phyloP scores from a whole-genome alignment of 345 rosid genomes.

The Isatis tinctoria region DNA sequence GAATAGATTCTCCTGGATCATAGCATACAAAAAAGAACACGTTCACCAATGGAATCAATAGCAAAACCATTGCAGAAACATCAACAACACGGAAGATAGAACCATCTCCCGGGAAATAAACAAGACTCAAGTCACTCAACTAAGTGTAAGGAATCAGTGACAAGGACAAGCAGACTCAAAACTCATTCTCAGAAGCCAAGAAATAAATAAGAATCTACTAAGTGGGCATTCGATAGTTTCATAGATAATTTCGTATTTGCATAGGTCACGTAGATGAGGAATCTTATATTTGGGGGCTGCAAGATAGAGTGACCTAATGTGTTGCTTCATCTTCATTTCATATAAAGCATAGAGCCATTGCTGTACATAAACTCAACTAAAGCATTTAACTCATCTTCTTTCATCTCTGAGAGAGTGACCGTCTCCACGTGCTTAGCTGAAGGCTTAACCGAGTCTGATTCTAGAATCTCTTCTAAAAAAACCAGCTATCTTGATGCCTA shows the following conservation, averaged over 20 bases:
- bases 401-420: not conserved
- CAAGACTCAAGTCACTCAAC: no score
- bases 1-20: no score
- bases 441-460: not conserved
- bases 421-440: not conserved
- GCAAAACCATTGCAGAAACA: no score
- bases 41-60: no score
- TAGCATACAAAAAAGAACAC: no score
- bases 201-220: no score
- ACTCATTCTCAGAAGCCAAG: no score
- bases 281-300: not conserved
- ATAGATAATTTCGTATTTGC: not conserved
- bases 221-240: not conserved
- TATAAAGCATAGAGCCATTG: not conserved
- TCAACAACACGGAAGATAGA: no score
- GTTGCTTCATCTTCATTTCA: not conserved
- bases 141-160: no score
- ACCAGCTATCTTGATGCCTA: conserved; percentile 5
- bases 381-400: not conserved
- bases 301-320: not conserved
- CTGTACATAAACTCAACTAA: conserved; percentile 12
- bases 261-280: not conserved
- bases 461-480: not conserved
- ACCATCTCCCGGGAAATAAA: no score
- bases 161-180: no score